phyloP scores from a whole-genome alignment of 371 early-diverging fungal species.

The Mucor lusitanicus region DNA sequence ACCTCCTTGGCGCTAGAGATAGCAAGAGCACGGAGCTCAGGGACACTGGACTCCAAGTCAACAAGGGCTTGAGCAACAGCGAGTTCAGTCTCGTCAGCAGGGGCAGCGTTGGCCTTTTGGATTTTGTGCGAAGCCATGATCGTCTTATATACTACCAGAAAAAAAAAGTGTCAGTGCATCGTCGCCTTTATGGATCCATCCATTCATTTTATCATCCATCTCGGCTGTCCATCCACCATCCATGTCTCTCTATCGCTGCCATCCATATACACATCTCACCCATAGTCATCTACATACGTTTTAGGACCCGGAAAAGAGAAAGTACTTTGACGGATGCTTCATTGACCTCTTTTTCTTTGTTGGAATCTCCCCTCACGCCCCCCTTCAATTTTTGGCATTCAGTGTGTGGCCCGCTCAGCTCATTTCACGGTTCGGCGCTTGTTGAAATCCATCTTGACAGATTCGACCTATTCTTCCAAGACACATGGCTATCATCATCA shows the following conservation, averaged over 20 bases:
- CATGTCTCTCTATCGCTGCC: conserved; percentile 16
- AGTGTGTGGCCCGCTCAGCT: background rate
- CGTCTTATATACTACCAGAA: conserved; percentile 8
- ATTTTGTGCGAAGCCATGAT: conserved; percentile 62
- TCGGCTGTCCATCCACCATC: background rate
- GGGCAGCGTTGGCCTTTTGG: conserved; percentile 72
- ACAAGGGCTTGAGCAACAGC: conserved; percentile 91
- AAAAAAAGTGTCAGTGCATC: background rate
- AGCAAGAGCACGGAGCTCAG: conserved; percentile 90
- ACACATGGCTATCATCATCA: too few species aligned
- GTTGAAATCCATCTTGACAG: background rate
- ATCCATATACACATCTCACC: background rate
- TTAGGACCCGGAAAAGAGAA: conserved; percentile 27
- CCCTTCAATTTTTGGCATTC: background rate
- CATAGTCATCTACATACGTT: conserved; percentile 16
- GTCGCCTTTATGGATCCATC: background rate
- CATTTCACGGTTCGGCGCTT: background rate
- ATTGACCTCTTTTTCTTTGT: conserved; percentile 9
- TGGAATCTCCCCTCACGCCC: background rate
- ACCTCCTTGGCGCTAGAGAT: conserved; percentile 94
- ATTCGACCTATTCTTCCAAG: background rate
- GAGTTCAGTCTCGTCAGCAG: conserved; percentile 87
- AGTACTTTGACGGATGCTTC: conserved; percentile 13
- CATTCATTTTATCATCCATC: background rate
- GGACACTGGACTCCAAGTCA: conserved; percentile 90